Percentiles rank a stretch among this genome's conserved stretches.
Conservation (phyloP, 2,329 filamentous ascomycete species). For the Cercospora sesami region DNA sequence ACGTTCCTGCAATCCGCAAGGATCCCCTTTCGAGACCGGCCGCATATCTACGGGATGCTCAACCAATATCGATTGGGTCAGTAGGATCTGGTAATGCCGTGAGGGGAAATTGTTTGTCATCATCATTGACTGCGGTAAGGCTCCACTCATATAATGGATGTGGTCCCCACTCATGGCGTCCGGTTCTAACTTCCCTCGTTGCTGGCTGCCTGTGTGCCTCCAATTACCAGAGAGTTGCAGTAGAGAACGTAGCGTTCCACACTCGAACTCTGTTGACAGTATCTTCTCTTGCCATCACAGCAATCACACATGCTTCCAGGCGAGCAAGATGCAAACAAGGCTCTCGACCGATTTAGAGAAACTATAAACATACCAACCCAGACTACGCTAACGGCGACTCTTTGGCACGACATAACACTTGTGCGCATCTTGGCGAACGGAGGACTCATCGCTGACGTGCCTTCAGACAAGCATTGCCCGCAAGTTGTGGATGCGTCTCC, state of each 20-base stretch:
- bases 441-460: not conserved
- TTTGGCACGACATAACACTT: not conserved
- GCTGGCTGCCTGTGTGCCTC: not conserved
- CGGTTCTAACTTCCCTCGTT: not conserved
- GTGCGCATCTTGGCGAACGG: not conserved
- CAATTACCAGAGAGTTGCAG: not conserved
- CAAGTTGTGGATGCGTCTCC: not conserved
- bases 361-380: not conserved
- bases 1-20: conserved; percentile 7
- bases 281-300: not conserved
- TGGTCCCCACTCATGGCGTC: not conserved
- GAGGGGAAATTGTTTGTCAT: not conserved
- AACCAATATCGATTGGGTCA: not conserved
- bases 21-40: conserved; percentile 2
- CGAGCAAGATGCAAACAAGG: not conserved
- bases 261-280: not conserved
- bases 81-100: not conserved
- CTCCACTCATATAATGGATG: not conserved
- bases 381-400: not conserved
- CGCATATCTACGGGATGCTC: not conserved
- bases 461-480: not conserved
- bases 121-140: not conserved
- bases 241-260: not conserved
- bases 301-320: not conserved
- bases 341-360: not conserved